These are phyloP conservation scores for Sordariomycetes sp. DNA, from an alignment of 2,329 filamentous ascomycete genomes.

Conservation along the genomic window DNA sequence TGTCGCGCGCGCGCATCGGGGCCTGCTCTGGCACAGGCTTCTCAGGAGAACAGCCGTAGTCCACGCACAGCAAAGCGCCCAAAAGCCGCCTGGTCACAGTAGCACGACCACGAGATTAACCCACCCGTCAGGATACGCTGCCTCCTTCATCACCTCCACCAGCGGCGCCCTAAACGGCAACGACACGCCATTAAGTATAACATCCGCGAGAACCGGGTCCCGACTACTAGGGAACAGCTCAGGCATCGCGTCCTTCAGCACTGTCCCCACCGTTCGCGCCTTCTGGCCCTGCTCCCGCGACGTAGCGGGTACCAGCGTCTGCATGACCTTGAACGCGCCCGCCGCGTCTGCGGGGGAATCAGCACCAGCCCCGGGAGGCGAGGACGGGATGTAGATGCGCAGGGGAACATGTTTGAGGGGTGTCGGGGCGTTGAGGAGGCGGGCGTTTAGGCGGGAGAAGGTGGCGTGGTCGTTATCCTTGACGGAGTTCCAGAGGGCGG, in stretches of 20 bases:
- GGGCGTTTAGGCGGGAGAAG: constrained; percentile 63
- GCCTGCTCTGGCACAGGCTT: too few species aligned
- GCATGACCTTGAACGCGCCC: constrained; percentile 57
- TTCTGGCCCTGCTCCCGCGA: constrained; percentile 15
- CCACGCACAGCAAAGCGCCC: background rate
- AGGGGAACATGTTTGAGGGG: constrained; percentile 75
- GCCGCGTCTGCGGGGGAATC: constrained; percentile 16
- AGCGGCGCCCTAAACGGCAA: constrained; percentile 71
- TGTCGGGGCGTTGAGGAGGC: constrained; percentile 62
- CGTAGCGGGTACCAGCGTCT: constrained; percentile 52
- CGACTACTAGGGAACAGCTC: constrained; percentile 76
- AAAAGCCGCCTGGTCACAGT: constrained; percentile 24
- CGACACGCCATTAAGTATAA: constrained; percentile 72
- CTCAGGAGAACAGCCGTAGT: too few species aligned
- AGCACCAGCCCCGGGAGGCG: constrained; percentile 29
- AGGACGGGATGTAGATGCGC: constrained; percentile 68
- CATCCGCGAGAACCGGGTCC: constrained; percentile 71
- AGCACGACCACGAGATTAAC: constrained; percentile 70
- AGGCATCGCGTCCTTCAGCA: constrained; percentile 63
- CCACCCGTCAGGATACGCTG: constrained; percentile 88
- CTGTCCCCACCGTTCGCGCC: constrained; percentile 54
- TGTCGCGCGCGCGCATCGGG: too few species aligned
- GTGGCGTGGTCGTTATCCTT: constrained; percentile 60
- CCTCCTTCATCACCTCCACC: constrained; percentile 70
- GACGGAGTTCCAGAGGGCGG: constrained; percentile 69